Base-by-base conservation (phyloP, 495 filamentous ascomycete genomes). In the Copromyces sp. region DNA sequence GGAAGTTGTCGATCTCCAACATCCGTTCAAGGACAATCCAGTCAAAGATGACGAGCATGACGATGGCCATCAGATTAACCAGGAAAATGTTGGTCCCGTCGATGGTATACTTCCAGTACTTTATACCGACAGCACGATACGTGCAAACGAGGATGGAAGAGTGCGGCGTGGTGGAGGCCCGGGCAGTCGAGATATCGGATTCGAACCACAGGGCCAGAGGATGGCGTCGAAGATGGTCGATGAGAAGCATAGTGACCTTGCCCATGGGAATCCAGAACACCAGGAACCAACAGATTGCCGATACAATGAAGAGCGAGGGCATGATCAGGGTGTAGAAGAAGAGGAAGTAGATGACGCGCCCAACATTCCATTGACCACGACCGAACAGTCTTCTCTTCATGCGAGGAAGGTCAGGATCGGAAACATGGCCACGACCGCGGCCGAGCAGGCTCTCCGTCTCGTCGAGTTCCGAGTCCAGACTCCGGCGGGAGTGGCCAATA, bases 231-330 rank as follows among this genome's bases (percentile, higher is more conserved):
- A 99, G 89, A 83, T 99, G 95, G 81, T 92, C 90, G 80, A 95
- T 92, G 16, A 99, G 85, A 61, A 97, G 90, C 70, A 94, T 87
- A 0, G 94, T 97, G 65, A 97, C 93, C 79, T 95, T 96, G 69
- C 93, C 95, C 95, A 99, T 99, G 20, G 95, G 95, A 69, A 99
- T 98, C 86, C 90, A 95, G 84, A 99, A 98, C 44, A 99, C 95
- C 75, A 98, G 77, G 73, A 98, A 87, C 94, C 94, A 99, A 83
- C 95, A 99, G 75, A 97, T 87, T 70, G 87, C 87, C 35, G 94
- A 97, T 59, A 94, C 93, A 45, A 96, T 75, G 75, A 98, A 88
- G 75, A 98, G 87, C 68, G 93, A 86, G n/a, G 96, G 96, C 38
- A 93, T 93, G 73, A 98, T 89, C 35, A 97, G 83, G 74, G 94